Conservation (phyloP, 345 rosid species). For the Arabis hirsuta region DNA sequence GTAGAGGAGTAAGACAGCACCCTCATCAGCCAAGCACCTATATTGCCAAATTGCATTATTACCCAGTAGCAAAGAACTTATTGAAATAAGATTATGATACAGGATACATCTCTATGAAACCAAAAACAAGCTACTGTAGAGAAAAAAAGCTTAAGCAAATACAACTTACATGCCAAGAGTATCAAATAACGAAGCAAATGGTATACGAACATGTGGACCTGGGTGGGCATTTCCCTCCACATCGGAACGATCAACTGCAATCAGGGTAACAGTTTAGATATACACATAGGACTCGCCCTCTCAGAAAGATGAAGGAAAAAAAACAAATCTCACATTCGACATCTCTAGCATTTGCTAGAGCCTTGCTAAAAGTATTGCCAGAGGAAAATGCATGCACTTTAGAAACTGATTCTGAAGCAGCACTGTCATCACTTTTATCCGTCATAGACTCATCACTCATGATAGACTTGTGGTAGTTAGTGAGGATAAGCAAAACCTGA, state of each 20-base stretch:
- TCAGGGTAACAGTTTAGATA: slow-evolving; percentile 27
- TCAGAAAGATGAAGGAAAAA: slow-evolving; percentile 19
- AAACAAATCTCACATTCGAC: slow-evolving; percentile 69
- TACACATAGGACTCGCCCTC: slow-evolving; percentile 1
- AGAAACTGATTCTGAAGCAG: slow-evolving; percentile 62
- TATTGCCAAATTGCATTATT: slow-evolving; percentile 34
- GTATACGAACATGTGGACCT: slow-evolving; percentile 71
- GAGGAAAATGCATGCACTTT: slow-evolving; percentile 55
- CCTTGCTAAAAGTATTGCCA: slow-evolving; percentile 85
- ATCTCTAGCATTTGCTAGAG: slow-evolving; percentile 85
- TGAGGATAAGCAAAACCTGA: slow-evolving; percentile 81
- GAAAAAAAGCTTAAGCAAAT: slow-evolving; percentile 11
- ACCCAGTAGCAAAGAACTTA: slow-evolving; percentile 22
- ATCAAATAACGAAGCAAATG: slow-evolving; percentile 89
- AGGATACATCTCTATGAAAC: slow-evolving; percentile 10
- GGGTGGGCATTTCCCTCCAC: slow-evolving; percentile 68
- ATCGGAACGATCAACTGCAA: slow-evolving; percentile 87
- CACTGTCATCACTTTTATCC: slow-evolving; percentile 68
- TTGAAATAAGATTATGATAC: background rate
- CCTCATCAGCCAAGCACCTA: slow-evolving; percentile 95
- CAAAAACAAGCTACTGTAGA: background rate
- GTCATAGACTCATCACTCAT: slow-evolving; percentile 59
- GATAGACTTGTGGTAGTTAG: slow-evolving; percentile 72
- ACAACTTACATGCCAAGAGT: slow-evolving; percentile 90
- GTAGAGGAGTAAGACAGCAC: slow-evolving; percentile 87